Evolutionary conservation across 2,329 filamentous ascomycete species (phyloP), one percentile per base, ranked within the genome.

Genomic region (Aspergillus transmontanensis): DNA sequence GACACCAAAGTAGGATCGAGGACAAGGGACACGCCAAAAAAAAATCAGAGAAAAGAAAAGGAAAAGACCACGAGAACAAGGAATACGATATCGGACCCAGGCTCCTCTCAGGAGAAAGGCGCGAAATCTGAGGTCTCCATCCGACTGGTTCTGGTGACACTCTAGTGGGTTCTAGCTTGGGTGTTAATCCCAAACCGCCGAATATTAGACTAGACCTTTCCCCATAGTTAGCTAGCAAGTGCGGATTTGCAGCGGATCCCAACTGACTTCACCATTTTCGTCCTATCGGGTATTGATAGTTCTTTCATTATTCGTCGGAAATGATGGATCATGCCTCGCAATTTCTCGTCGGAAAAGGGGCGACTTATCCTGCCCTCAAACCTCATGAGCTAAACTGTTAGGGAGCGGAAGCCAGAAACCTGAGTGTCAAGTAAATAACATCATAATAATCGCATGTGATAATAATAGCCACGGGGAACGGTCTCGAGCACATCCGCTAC

Each of bases 101-200:
- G 51, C 28, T 45, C 32, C 41, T 41, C 45, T 60, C 57, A 63
- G 58, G 57, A 54, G 51, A 36, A 32, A 58, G 43, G 50, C 59
- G 66, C 57, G 61, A 65, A 66, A 65, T 66, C 57, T 69, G 67
- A 72, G 63, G 69, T 69, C 69, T 65, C 72, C 70, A 72, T 61
- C 54, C 60, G 62, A 63, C 61, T 57, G 59, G 63, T 75, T 74
- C 73, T 66, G 71, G 66, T 62, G 65, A 64, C 60, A 61, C 64
- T 74, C 73, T 75, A 75, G 72, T 68, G 72, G 64, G 65, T 73
- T 76, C 74, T 76, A 75, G 73, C 68, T 66, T 67, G 59, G 58
- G 58, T 54, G 63, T 66, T 69, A 66, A 66, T 62, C 32, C 63
- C 66, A 65, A 64, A 60, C 61, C 64, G 64, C 63, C 61, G 56